Base-by-base conservation (phyloP, 768 basidiomycete species). In the Podaxis sp. region DNA sequence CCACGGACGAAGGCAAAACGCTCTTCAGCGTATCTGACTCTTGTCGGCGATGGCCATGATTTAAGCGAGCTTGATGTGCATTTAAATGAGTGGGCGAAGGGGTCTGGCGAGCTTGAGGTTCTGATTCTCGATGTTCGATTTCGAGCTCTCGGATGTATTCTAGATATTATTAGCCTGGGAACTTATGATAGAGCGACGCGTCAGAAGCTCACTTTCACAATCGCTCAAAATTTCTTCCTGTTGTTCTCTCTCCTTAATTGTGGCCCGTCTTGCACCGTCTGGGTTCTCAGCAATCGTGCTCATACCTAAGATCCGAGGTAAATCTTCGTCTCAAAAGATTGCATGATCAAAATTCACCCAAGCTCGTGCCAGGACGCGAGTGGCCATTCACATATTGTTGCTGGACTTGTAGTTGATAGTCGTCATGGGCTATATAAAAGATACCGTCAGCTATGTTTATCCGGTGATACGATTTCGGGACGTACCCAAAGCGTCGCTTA, bases 1-100 rank as follows among this genome's bases (percentile, higher is more conserved):
- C 71, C 37, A 74, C 51, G 10, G 75, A 74, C 17, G 75, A 74
- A 20, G 78, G 77, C 13, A 76, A 71, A 6, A 82, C 50, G 36
- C 67, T 70, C 12, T 87, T 88, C 30, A 91, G 75, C 0, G 91
- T 92, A 65, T 93, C 91, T 0, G 91, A 92, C 62, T 92, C 90
- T 28, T 85, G 83, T 55, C 91, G 85, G 67, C 78, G 82, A 70
- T 93, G 91, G 2, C 72, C 74, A 66, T 80, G 77, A 66, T 64
- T 65, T 65, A 58, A 76, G 7, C 13, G 70, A 20, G 49, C 67
- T 66, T 70, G 70, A 65, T 64, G 70, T 7, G 64, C 62, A 22
- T 56, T 66, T 46, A 70, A 67, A 36, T 74, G 73, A 1, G 75
- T 77, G 0, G 75, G 76, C 4, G 88, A 87, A 2, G 87, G 87